phyloP scores from a whole-genome alignment of 257 asterid genomes.

The Leptodermis oblonga region DNA sequence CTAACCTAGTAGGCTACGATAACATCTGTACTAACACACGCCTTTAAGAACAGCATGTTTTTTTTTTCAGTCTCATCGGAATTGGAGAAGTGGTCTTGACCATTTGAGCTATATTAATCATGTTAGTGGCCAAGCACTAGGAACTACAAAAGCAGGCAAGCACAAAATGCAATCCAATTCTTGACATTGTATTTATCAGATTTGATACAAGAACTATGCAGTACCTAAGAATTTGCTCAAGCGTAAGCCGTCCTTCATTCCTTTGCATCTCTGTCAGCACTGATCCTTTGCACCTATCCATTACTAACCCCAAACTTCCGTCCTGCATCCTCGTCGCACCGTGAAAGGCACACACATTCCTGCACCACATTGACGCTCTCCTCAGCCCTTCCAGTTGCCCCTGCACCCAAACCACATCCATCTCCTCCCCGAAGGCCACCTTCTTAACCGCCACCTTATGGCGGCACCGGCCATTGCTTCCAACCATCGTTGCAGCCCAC shows the following conservation, averaged over 20 bases:
- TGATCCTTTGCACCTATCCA: slow-evolving; percentile 92
- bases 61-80: background rate
- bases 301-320: slow-evolving; percentile 68
- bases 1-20: background rate
- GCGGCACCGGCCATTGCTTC: slow-evolving; percentile 48
- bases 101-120: background rate
- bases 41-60: background rate
- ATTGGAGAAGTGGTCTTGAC: background rate
- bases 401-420: slow-evolving; percentile 83
- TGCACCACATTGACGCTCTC: slow-evolving; percentile 90
- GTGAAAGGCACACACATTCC: slow-evolving; percentile 90
- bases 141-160: background rate
- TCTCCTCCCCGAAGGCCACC: slow-evolving; percentile 55
- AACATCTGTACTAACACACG: background rate
- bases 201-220: background rate
- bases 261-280: slow-evolving; percentile 79
- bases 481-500: slow-evolving; percentile 58
- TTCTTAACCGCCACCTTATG: slow-evolving; percentile 86
- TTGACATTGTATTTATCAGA: background rate
- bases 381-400: slow-evolving; percentile 82
- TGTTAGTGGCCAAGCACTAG: background rate
- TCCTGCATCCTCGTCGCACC: slow-evolving; percentile 63
- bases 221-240: slow-evolving; percentile 95
- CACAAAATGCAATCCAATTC: background rate
- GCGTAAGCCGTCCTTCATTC: slow-evolving; percentile 90